Evolutionary conservation across 2,329 filamentous ascomycete species (phyloP), one percentile per base, ranked within the genome.

Genomic region (Coleophoma crateriformis): DNA sequence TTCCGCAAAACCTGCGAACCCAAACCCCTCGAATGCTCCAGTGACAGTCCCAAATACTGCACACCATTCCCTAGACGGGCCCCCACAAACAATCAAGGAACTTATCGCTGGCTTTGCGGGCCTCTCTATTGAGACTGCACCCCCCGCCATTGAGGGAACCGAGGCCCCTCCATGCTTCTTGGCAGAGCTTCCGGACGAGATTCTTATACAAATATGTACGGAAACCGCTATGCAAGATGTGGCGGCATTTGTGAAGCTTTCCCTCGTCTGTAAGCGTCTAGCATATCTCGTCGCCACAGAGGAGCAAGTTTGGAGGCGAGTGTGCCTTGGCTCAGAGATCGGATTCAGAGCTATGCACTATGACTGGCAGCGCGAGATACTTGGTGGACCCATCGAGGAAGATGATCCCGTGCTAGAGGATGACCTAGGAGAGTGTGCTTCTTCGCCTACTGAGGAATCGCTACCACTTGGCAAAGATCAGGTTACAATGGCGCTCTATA

Each of bases 291-390:
- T 95, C 45, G 76, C 82, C 32, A 88, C 87, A 6, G 91, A 97
- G 65, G 86, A 96, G 60, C 79, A 79, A 40, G 87, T 96, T 60
- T 99, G 94, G 91, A 88, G 85, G 51, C 79, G 82, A 15, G 70
- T 96, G 4, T 88, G 86, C 42, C 68, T 88, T 1, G 85, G 84
- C 0, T 54, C 69, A 12, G 81, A 89, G 63, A 85, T 88, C 63
- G 94, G 91, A 19, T 95, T 96, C 66, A 76, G 72, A 5, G 81
- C 78, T 33, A 96, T 97, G 88, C 84, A 88, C 64, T 92, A 94
- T 69, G 73, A 81, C 52, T 97, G 85, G 71, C 77, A 80, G 45
- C 82, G 77, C 55, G 78, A 81, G 48, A 64, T 84, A 33, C 59
- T 75, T 52, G 74, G 87, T 77, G 75, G 72, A 62, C 67, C 81